These are phyloP conservation scores for Ambrosiella beaveri DNA, from an alignment of 2,329 filamentous ascomycete genomes.

Conservation along the genomic window DNA sequence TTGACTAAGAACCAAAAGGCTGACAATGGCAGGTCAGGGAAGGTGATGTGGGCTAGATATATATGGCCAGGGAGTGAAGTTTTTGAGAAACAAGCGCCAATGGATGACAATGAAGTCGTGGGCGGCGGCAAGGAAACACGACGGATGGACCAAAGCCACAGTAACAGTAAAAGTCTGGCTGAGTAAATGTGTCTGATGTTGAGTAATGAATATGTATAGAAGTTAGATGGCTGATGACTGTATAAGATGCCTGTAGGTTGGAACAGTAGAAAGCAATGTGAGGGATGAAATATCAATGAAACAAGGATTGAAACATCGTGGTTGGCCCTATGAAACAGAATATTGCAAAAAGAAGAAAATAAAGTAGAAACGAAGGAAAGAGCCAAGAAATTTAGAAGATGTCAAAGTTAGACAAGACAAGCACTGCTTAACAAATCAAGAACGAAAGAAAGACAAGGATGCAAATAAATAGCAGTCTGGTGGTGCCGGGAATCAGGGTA, in stretches of 20 bases:
- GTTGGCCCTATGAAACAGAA: not conserved
- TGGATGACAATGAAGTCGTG: not conserved
- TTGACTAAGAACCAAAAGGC: too few relatives aligned
- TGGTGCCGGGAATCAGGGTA: not conserved
- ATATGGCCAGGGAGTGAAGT: not conserved
- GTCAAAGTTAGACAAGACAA: too few relatives aligned
- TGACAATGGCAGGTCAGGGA: too few relatives aligned
- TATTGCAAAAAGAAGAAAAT: constrained; percentile 1
- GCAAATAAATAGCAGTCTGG: not conserved
- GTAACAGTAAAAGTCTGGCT: too few relatives aligned
- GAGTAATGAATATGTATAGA: too few relatives aligned
- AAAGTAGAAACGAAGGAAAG: constrained; percentile 1
- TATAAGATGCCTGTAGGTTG: too few relatives aligned
- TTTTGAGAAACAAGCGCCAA: not conserved
- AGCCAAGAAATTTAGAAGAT: not conserved
- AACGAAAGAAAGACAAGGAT: constrained; percentile 3
- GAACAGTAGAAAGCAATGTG: too few relatives aligned
- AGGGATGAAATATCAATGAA: not conserved
- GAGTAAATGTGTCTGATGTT: too few relatives aligned
- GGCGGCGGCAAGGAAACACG: not conserved
- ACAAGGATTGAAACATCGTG: not conserved
- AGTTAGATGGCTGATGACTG: too few relatives aligned
- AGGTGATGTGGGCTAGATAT: too few relatives aligned
- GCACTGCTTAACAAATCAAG: not conserved
- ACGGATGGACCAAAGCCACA: too few relatives aligned